These are phyloP conservation scores for Emericellopsis terricola DNA, from an alignment of 495 filamentous ascomycete genomes.

Conservation along the genomic window DNA sequence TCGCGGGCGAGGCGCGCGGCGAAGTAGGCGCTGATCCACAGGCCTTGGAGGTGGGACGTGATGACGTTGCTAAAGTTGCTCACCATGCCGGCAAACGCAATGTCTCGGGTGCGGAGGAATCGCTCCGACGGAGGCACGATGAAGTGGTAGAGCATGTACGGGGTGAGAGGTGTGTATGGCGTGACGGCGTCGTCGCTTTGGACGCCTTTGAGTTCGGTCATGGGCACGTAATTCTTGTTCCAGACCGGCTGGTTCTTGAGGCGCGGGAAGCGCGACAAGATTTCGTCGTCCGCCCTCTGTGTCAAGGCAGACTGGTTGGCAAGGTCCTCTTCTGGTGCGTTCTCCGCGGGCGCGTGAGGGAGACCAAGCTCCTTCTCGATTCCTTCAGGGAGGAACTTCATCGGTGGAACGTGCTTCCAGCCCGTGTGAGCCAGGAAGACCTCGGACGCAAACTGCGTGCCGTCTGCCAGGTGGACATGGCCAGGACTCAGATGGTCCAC, in stretches of 20 bases:
- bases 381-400: slow-evolving; percentile 44
- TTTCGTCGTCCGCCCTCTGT: slow-evolving; percentile 40
- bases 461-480: slow-evolving; percentile 37
- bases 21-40: slow-evolving; percentile 55
- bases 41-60: slow-evolving; percentile 41
- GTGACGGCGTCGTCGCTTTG: slow-evolving; percentile 15
- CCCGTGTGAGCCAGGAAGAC: slow-evolving; percentile 52
- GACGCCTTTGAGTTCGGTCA: slow-evolving; percentile 14
- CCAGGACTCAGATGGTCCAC: slow-evolving; percentile 29
- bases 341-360: slow-evolving; percentile 11
- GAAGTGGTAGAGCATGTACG: slow-evolving; percentile 43
- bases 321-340: slow-evolving; percentile 9
- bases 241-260: slow-evolving; percentile 27
- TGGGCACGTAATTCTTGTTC: slow-evolving; percentile 24
- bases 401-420: slow-evolving; percentile 44
- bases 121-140: slow-evolving; percentile 42
- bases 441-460: slow-evolving; percentile 36
- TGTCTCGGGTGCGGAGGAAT: slow-evolving; percentile 33
- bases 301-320: slow-evolving; percentile 12
- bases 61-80: slow-evolving; percentile 17
- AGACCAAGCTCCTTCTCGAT: slow-evolving; percentile 27
- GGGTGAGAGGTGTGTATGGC: slow-evolving; percentile 17
- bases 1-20: slow-evolving; percentile 2
- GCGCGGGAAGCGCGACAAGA: slow-evolving; percentile 46
- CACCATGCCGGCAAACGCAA: slow-evolving; percentile 18